phyloP scores from a whole-genome alignment of 352 stramenopile species.

The Globisporangium sylvaticum region DNA sequence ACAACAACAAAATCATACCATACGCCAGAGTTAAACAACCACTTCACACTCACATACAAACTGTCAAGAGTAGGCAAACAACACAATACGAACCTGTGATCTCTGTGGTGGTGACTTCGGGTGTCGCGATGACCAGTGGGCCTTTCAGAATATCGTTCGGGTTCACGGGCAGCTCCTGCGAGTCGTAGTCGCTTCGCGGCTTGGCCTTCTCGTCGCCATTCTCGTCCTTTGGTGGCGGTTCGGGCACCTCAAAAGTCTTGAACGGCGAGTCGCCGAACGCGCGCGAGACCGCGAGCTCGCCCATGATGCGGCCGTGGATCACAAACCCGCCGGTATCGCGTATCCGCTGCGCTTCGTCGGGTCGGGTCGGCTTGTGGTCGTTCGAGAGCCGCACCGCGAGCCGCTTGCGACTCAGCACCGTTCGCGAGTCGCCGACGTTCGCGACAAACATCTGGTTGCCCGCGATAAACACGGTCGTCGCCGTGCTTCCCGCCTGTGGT shows the following conservation, averaged over 20 bases:
- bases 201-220: slow-evolving; percentile 20
- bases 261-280: slow-evolving; percentile 93
- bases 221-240: slow-evolving; percentile 27
- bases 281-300: slow-evolving; percentile 75
- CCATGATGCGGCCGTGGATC: slow-evolving; percentile 93
- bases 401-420: slow-evolving; percentile 89
- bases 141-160: slow-evolving; percentile 85
- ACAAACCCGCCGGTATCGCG: slow-evolving; percentile 91
- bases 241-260: slow-evolving; percentile 87
- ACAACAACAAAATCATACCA: background rate
- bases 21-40: background rate
- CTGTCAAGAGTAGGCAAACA: background rate
- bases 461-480: slow-evolving; percentile 92
- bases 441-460: slow-evolving; percentile 92
- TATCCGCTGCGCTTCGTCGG: slow-evolving; percentile 93
- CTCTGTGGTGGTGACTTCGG: slow-evolving; percentile 71
- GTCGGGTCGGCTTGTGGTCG: slow-evolving; percentile 94
- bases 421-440: slow-evolving; percentile 96
- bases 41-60: background rate
- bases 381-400: slow-evolving; percentile 90
- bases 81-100: slow-evolving; percentile 33
- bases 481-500: slow-evolving; percentile 90
- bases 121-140: slow-evolving; percentile 73
- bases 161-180: slow-evolving; percentile 74
- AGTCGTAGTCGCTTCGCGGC: slow-evolving; percentile 67